Evolutionary conservation across 176 grass and related monocot genomes (phyloP).

Genomic region (Oryza rufipogon): DNA sequence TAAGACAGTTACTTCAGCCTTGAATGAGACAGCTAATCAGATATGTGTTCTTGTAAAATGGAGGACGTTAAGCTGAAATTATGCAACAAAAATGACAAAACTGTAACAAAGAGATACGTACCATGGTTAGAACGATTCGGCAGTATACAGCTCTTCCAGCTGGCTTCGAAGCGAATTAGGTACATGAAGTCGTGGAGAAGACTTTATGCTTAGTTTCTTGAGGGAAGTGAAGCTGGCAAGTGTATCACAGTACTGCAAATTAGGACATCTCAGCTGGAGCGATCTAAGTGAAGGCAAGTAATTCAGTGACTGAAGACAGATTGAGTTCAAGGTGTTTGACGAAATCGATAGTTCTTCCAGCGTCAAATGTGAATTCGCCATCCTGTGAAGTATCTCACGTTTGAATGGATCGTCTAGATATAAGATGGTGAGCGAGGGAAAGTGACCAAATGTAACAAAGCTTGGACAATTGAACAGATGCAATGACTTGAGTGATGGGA

Average conservation of each 20-base stretch:
- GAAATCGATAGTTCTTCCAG: not conserved
- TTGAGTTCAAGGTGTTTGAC: not conserved
- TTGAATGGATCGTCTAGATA: not conserved
- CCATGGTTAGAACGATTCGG: not conserved
- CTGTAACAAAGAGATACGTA: not conserved
- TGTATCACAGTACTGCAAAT: not conserved
- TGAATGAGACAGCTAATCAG: not conserved
- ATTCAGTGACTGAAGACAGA: not conserved
- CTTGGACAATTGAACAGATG: not conserved
- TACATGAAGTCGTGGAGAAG: not conserved
- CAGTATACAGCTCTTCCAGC: not conserved
- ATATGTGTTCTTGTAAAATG: too few species aligned
- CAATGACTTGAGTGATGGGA: not conserved
- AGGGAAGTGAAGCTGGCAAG: not conserved
- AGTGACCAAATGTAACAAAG: not conserved
- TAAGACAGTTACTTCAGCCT: too few species aligned
- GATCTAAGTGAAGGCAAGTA: not conserved
- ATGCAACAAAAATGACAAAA: too few species aligned
- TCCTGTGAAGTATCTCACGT: not conserved
- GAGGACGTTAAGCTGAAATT: too few species aligned
- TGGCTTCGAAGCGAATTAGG: slow-evolving; percentile 9
- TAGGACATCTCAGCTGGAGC: not conserved
- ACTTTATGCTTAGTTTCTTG: not conserved
- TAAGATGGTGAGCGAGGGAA: not conserved
- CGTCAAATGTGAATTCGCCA: not conserved